These are phyloP conservation scores for Tricholoma saponaceum DNA, from an alignment of 768 basidiomycete genomes.

Conservation along the genomic window DNA sequence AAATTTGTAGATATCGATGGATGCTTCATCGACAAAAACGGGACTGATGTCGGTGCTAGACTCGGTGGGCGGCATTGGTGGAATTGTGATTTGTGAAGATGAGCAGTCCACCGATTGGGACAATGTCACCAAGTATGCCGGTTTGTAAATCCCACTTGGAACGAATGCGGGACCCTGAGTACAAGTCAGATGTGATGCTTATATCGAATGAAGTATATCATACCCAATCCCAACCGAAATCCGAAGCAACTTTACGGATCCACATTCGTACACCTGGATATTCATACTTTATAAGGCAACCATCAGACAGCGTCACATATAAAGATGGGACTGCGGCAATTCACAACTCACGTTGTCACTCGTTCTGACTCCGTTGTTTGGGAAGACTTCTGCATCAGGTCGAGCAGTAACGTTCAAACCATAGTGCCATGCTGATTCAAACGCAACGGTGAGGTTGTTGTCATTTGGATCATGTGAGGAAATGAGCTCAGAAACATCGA, in stretches of 20 bases:
- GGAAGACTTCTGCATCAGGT: slow-evolving; percentile 44
- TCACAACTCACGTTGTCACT: neutral
- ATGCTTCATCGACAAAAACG: slow-evolving; percentile 48
- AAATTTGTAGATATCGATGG: slow-evolving; percentile 54
- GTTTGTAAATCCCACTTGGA: slow-evolving; percentile 51
- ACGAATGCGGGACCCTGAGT: slow-evolving; percentile 56
- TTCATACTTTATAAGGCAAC: slow-evolving; percentile 35
- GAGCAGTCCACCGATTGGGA: slow-evolving; percentile 14
- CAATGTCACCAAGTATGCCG: slow-evolving; percentile 48
- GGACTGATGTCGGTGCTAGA: slow-evolving; percentile 46
- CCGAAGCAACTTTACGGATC: slow-evolving; percentile 47
- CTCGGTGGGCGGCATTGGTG: slow-evolving; percentile 29
- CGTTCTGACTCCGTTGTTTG: slow-evolving; percentile 30
- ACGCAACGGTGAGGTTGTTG: slow-evolving; percentile 43
- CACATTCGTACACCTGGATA: slow-evolving; percentile 45
- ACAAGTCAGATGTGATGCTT: neutral
- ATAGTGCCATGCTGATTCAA: slow-evolving; percentile 53
- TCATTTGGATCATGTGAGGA: slow-evolving; percentile 25
- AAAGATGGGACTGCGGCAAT: neutral
- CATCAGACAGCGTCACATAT: neutral
- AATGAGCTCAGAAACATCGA: slow-evolving; percentile 46
- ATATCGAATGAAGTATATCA: neutral
- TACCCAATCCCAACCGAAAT: slow-evolving; percentile 66
- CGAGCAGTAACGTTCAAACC: slow-evolving; percentile 48
- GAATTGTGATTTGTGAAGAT: slow-evolving; percentile 14